Base-by-base conservation (phyloP, 2,329 filamentous ascomycete genomes). In the Scopulariopsis brevicaulis region DNA sequence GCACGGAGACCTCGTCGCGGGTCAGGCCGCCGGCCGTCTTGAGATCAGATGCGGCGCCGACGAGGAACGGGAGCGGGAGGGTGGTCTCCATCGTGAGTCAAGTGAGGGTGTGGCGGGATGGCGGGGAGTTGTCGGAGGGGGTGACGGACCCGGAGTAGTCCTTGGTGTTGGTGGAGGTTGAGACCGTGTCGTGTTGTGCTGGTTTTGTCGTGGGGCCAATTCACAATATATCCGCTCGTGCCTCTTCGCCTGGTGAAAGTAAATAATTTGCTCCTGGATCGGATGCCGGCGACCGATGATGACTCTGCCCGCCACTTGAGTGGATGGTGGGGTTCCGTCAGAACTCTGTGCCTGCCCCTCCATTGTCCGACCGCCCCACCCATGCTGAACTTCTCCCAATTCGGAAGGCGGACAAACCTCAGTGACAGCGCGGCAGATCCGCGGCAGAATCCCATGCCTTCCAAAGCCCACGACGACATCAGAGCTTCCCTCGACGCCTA, bases 61-160 rank as follows among this genome's bases (percentile, higher is more conserved):
- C 73, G 60, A 86, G 73, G 66, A 86, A 85, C 25, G 83, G 84
- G 56, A 86, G 72, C 11, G 83, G 81, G 24, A 85, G 74, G 60
- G 79, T 83, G 34, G 82, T 83, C 70, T 86, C 84, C 83, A 86
- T 86, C 43, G 24, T 46, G 54, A 53, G 56, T 34, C 46, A 56
- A 51, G 24, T 7, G 40, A 6, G 40, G 15, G n/a, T n/a, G 18
- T 18, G 18, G 40, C n/a, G 40, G 10, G 18, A 18, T 15, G n/a
- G 40, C 15, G 40, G 14, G 14, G n/a, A 18, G 18, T 15, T 14
- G 15, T 46, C 40, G 40, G 14, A 14, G 3, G 2, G 15, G 14
- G n/a, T 46, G 40, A 7, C 2, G 40, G 6, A n/a, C 40, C 10
- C 10, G 37, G 12, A 40, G 18, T n/a, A 40, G 40, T 46, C 18